Base-by-base conservation (phyloP, 148 eudicot species). In the Nepenthes gracilis region DNA sequence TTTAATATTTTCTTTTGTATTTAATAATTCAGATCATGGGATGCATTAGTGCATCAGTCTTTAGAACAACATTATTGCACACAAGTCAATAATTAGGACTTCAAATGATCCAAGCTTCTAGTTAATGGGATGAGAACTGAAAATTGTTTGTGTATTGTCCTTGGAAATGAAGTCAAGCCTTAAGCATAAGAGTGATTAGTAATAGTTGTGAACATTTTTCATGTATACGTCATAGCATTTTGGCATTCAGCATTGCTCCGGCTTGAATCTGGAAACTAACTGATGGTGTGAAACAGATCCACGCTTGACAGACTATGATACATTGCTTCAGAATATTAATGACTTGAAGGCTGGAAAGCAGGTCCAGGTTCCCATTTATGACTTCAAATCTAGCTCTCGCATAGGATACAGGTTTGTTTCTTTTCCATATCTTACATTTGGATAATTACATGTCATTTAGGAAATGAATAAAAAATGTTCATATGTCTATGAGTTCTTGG, bases 241-340 rank as follows among this genome's bases (percentile, higher is more conserved):
- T 14, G 15, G 14, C 23, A 14, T 52, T 13, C 6, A 52, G 12
- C 55, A 4, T 10, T 52, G 55, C 6, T 52, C 6, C 5, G 23
- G 13, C 12, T 52, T 9, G n/a, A 52, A 4, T 5, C 55, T 52
- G 55, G 55, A 9, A 9, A 9, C 34, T 54, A 2, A 54, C 23
- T 54, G 2, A 11, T 32, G 9, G 1, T 54, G 6, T 7, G 67
- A 23, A 23, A 23, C 83, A 90, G 97, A 90, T 67, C 97, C 97
- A 64, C 83, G 95, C 62, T 67, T 90, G 80, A 87, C 97, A n/a
- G 97, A 90, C 78, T 90, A 90, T 75, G 95, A 83, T 64, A 83
- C 95, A 47, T 72, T 90, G 73, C 95, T 90, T n/a, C 77, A 83
- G 68, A 90, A 90, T 69, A 83, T 90, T 60, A 73, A 55, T 65